Conservation (phyloP, 2,329 filamentous ascomycete genomes). For the Stachybotrys elegans region DNA sequence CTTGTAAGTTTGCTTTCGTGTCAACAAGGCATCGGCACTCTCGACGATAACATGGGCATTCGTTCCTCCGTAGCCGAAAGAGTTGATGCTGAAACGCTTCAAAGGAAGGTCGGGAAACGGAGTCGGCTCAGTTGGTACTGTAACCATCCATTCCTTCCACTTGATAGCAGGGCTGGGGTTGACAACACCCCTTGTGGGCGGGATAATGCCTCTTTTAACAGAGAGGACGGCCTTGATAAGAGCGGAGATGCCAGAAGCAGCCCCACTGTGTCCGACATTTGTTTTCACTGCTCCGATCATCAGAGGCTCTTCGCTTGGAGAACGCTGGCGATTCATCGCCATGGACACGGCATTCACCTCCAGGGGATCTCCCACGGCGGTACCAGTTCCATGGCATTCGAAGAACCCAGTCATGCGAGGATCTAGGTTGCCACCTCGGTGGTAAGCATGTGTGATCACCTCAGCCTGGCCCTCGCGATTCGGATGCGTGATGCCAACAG, state of each 20-base stretch:
- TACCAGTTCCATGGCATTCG: slow-evolving; percentile 27
- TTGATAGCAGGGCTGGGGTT: slow-evolving; percentile 18
- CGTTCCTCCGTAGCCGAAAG: slow-evolving; percentile 20
- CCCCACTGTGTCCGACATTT: slow-evolving; percentile 19
- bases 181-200: slow-evolving; percentile 8
- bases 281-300: slow-evolving; percentile 16
- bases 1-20: too few relatives aligned
- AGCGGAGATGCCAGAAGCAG: slow-evolving; percentile 14
- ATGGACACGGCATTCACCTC: slow-evolving; percentile 35
- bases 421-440: slow-evolving; percentile 9
- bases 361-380: slow-evolving; percentile 31
- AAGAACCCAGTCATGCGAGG: slow-evolving; percentile 12
- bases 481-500: slow-evolving; percentile 17
- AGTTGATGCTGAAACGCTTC: slow-evolving; percentile 16
- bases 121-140: slow-evolving; percentile 10
- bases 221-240: slow-evolving; percentile 17
- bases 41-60: slow-evolving; percentile 20
- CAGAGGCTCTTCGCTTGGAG: slow-evolving; percentile 4
- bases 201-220: slow-evolving; percentile 14
- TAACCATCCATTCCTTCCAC: slow-evolving; percentile 17
- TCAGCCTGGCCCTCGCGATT: slow-evolving; percentile 13
- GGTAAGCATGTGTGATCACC: slow-evolving; percentile 11
- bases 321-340: slow-evolving; percentile 4
- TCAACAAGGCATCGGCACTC: too few relatives aligned
- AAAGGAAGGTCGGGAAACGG: slow-evolving; percentile 8